A percentile compares a stretch with the other conserved stretches of the same genome.
Evolutionary conservation across 2,329 filamentous ascomycete species (phyloP).

Genomic region (Verticillium zaregamsianum): DNA sequence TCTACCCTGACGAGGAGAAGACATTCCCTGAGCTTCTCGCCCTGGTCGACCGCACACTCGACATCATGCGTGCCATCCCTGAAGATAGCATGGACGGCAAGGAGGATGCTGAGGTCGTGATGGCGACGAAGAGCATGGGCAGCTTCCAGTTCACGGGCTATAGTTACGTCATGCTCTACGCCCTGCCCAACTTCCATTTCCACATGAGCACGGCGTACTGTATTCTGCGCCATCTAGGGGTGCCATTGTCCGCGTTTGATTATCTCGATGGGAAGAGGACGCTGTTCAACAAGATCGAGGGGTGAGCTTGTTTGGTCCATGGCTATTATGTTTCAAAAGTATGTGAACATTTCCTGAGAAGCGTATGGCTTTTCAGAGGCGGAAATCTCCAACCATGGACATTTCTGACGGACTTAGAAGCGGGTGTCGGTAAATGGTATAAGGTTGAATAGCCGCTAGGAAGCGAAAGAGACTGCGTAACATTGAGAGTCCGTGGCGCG

Average conservation of each 20-base stretch:
- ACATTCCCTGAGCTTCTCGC: conserved; percentile 8
- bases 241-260: conserved; percentile 31
- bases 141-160: conserved; percentile 24
- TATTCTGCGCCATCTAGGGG: conserved; percentile 52
- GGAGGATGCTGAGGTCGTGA: conserved; percentile 16
- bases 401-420: no score
- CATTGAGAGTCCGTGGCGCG: no score
- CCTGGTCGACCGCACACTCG: conserved; percentile 16
- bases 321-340: no score
- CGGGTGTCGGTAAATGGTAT: no score
- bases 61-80: conserved; percentile 23
- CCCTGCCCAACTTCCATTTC: conserved; percentile 57
- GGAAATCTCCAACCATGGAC: neutral
- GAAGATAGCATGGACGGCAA: conserved; percentile 12
- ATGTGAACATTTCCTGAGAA: no score
- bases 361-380: no score
- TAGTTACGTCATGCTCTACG: conserved; percentile 30
- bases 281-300: neutral
- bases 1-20: conserved; percentile 13
- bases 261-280: neutral
- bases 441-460: no score
- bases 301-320: neutral
- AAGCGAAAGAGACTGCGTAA: no score
- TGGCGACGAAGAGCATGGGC: conserved; percentile 18
- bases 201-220: conserved; percentile 53